Conservation (phyloP, 2,329 filamentous ascomycete genomes). For the Arthrinium phaeospermum region DNA sequence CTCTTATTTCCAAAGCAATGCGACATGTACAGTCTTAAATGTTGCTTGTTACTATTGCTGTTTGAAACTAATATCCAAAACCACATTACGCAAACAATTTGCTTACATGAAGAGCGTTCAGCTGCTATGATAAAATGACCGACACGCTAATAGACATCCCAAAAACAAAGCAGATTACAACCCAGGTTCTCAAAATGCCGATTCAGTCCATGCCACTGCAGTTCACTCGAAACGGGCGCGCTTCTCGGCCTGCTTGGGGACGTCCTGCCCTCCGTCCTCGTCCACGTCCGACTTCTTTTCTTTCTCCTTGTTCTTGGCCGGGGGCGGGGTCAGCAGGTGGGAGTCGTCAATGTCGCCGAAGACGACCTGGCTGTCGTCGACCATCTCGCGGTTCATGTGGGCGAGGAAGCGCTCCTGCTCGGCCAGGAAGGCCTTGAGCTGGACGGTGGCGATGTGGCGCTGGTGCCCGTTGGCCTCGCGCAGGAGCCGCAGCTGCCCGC, state of each 20-base stretch:
- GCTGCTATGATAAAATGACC: not conserved
- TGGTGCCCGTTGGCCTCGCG: constrained; percentile 39
- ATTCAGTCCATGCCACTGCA: not conserved
- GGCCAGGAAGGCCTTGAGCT: constrained; percentile 39
- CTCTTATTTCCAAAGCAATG: not conserved
- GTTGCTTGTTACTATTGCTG: not conserved
- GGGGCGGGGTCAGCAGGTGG: not conserved
- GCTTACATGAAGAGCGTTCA: not conserved
- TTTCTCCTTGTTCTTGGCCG: not conserved
- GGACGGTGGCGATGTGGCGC: constrained; percentile 34
- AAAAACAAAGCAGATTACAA: not conserved
- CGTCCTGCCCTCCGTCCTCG: not conserved
- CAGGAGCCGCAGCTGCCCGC: constrained; percentile 49
- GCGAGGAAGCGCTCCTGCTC: constrained; percentile 42
- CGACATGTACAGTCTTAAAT: not conserved
- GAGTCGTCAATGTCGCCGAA: constrained; percentile 30
- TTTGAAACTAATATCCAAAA: not conserved
- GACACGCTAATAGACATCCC: constrained; percentile 4
- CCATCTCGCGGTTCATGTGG: constrained; percentile 41
- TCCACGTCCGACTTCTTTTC: not conserved
- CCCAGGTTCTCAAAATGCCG: not conserved
- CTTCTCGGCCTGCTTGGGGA: not conserved
- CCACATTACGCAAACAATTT: not conserved
- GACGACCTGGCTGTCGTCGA: constrained; percentile 37
- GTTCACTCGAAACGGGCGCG: not conserved